A percentile compares a stretch with the other conserved stretches of the same genome.
Evolutionary conservation across 129 eudicot species (phyloP).

Genomic region (Saposhnikovia divaricata): DNA sequence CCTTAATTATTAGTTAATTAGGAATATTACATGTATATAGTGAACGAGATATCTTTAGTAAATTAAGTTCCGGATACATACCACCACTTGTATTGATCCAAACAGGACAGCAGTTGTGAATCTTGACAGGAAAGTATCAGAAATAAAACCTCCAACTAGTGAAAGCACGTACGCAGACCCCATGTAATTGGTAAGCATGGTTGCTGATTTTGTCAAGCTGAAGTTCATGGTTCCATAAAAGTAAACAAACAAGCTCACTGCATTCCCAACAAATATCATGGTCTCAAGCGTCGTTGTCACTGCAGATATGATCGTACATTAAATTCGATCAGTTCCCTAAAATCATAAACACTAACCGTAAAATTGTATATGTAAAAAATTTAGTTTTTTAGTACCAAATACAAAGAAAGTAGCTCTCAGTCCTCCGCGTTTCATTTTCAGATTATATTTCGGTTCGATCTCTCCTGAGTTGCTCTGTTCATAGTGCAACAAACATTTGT

Average conservation of each 20-base stretch:
- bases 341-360: background rate
- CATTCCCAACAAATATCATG: slow-evolving; percentile 52
- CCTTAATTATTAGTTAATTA: no score
- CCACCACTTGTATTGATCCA: slow-evolving; percentile 61
- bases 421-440: slow-evolving; percentile 39
- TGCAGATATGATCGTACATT: slow-evolving; percentile 22
- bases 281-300: slow-evolving; percentile 54
- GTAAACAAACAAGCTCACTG: slow-evolving; percentile 58
- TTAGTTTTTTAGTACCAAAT: slow-evolving; percentile 47
- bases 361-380: no score
- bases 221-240: slow-evolving; percentile 76
- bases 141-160: slow-evolving; percentile 59
- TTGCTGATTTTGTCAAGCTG: slow-evolving; percentile 74
- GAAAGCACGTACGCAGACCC: slow-evolving; percentile 64
- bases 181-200: slow-evolving; percentile 59
- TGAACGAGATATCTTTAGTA: no score
- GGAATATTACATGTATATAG: no score
- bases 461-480: slow-evolving; percentile 2
- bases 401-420: slow-evolving; percentile 55
- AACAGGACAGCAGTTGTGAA: slow-evolving; percentile 52
- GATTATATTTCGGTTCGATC: slow-evolving; percentile 17
- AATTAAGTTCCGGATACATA: background rate
- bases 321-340: no score
- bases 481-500: background rate
- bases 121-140: slow-evolving; percentile 71